These are phyloP conservation scores for Vitis hybrid DNA, from an alignment of 177 flowering plant species.

Conservation along the genomic window DNA sequence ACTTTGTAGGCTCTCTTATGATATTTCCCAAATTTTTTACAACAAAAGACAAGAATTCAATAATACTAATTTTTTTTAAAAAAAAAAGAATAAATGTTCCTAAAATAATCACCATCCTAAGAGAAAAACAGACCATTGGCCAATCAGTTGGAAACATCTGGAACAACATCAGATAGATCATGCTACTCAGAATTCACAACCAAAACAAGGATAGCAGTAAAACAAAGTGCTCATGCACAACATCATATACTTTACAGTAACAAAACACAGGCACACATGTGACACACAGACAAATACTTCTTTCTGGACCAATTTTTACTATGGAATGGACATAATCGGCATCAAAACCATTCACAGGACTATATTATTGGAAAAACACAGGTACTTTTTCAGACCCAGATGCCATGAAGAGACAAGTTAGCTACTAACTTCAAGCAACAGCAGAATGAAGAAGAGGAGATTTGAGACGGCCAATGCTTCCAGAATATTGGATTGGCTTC, in stretches of 20 bases:
- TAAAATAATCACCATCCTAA: too few species aligned
- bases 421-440: conserved; percentile 20
- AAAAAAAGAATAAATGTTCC: too few species aligned
- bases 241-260: not conserved
- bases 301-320: not conserved
- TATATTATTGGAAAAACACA: not conserved
- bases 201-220: not conserved
- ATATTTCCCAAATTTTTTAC: too few species aligned
- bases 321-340: not conserved
- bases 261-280: not conserved
- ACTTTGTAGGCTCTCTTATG: too few species aligned
- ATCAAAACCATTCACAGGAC: not conserved
- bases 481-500: conserved; percentile 38
- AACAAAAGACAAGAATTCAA: too few species aligned
- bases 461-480: conserved; percentile 26
- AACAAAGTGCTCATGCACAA: not conserved
- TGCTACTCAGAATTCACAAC: too few species aligned
- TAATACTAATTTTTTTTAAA: too few species aligned
- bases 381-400: not conserved
- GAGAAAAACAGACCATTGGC: too few species aligned
- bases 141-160: too few species aligned
- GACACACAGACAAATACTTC: not conserved
- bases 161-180: too few species aligned
- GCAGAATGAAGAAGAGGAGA: conserved; percentile 61
- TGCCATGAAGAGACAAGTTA: not conserved